These are phyloP conservation scores for Beta lomatogona DNA, from an alignment of 179 eudicot genomes.

Conservation along the genomic window DNA sequence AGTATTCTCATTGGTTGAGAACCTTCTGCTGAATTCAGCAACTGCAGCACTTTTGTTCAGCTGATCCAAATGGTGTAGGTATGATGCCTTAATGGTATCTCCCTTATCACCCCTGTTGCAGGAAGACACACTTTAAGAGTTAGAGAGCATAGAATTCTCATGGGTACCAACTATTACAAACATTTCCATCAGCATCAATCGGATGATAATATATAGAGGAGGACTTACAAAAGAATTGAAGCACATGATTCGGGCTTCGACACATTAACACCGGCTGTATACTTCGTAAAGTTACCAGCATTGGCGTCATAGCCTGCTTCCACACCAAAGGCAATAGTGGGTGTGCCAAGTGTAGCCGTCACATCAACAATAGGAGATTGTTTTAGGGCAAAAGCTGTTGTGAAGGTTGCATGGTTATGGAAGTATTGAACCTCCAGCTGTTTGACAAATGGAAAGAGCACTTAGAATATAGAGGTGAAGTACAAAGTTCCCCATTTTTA, in stretches of 20 bases:
- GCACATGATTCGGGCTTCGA: slow-evolving; percentile 84
- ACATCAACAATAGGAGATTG: slow-evolving; percentile 72
- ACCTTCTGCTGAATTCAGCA: slow-evolving; percentile 77
- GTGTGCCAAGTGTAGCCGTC: slow-evolving; percentile 86
- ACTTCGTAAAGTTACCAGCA: slow-evolving; percentile 65
- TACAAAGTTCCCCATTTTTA: not conserved
- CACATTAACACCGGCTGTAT: slow-evolving; percentile 79
- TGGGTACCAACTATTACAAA: not conserved
- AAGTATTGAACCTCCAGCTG: slow-evolving; percentile 88
- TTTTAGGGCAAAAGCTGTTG: slow-evolving; percentile 63
- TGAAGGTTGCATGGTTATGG: slow-evolving; percentile 80
- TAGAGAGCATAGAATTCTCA: not conserved
- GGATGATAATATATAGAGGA: not conserved
- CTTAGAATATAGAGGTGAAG: not conserved
- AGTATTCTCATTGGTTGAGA: slow-evolving; percentile 93
- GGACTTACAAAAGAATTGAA: slow-evolving; percentile 76
- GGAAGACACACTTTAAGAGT: not conserved
- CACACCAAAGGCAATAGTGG: slow-evolving; percentile 83
- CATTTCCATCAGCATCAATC: not conserved
- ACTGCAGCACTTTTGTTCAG: slow-evolving; percentile 69
- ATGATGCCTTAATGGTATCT: slow-evolving; percentile 78
- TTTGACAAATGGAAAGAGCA: slow-evolving; percentile 17
- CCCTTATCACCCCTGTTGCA: slow-evolving; percentile 87
- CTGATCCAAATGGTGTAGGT: slow-evolving; percentile 70
- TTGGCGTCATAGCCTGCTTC: slow-evolving; percentile 90